phyloP scores from a whole-genome alignment of 208 protist genomes.

The Porcisia deanei region DNA sequence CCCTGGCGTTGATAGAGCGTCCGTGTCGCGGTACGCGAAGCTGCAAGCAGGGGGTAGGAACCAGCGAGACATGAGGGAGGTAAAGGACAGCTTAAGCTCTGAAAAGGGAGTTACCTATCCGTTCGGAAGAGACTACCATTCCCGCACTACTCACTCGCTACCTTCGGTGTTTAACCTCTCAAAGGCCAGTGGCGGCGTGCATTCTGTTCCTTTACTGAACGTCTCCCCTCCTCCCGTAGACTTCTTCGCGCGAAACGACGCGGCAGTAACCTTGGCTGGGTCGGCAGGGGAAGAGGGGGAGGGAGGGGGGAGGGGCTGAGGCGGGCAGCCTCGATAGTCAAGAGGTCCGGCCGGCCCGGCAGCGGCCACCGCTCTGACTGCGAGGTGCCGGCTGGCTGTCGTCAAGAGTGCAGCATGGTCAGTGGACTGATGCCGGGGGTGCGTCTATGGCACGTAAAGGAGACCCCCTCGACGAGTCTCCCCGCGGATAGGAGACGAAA shows the following conservation, averaged over 20 bases:
- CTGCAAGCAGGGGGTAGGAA: neutral
- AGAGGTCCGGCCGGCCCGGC: neutral
- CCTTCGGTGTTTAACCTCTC: slow-evolving; percentile 30
- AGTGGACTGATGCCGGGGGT: neutral
- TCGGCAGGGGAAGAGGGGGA: neutral
- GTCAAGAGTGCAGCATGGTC: too few relatives aligned
- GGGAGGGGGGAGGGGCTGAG: too few relatives aligned
- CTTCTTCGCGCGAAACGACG: neutral
- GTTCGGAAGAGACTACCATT: too few relatives aligned
- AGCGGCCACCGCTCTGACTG: neutral
- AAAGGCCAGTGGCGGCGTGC: slow-evolving; percentile 43
- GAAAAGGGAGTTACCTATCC: neutral
- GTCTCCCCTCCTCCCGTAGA: neutral
- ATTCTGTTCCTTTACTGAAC: slow-evolving; percentile 9
- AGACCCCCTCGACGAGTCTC: neutral
- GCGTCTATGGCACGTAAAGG: neutral
- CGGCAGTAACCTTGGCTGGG: neutral
- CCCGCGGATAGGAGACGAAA: neutral
- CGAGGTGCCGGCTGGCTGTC: neutral
- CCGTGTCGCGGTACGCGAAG: neutral
- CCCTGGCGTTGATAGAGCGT: neutral
- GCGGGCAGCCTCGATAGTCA: neutral
- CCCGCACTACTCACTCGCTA: neutral
- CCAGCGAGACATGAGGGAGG: neutral
- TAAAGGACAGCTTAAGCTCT: neutral